phyloP scores from a whole-genome alignment of 345 rosid species.

The Arabis alpina region DNA sequence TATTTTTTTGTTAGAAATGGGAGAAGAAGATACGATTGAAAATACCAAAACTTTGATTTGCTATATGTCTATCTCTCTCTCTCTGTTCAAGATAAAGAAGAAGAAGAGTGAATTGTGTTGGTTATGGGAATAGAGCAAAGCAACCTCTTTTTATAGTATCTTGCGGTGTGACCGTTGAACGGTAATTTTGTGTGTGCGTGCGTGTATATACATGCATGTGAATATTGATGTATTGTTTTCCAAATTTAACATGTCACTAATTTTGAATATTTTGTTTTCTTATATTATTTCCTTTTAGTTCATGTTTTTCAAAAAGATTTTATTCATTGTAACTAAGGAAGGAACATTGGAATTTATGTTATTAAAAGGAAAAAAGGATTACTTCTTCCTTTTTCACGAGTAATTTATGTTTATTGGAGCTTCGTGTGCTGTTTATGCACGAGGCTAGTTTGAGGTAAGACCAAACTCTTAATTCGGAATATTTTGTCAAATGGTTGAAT shows the following conservation, averaged over 20 bases:
- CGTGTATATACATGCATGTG: slow-evolving; percentile 31
- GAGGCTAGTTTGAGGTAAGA: slow-evolving; percentile 37
- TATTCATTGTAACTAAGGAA: neutral
- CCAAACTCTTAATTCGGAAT: slow-evolving; percentile 27
- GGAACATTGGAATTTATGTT: neutral
- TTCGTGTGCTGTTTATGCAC: slow-evolving; percentile 14
- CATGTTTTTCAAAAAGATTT: neutral
- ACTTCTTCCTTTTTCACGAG: slow-evolving; percentile 34
- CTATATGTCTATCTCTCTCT: neutral
- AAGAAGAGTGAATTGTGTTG: slow-evolving; percentile 38
- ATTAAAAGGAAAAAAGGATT: neutral
- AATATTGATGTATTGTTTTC: slow-evolving; percentile 30
- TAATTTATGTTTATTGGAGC: slow-evolving; percentile 4
- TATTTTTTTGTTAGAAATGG: neutral
- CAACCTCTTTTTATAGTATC: slow-evolving; percentile 36
- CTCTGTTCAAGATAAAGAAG: slow-evolving; percentile 23
- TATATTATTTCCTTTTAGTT: neutral
- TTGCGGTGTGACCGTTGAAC: slow-evolving; percentile 41
- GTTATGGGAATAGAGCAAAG: slow-evolving; percentile 24
- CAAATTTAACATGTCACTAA: slow-evolving; percentile 39
- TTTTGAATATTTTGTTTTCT: neutral
- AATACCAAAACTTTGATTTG: slow-evolving; percentile 10
- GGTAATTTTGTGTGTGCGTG: slow-evolving; percentile 28
- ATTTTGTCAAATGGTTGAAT: slow-evolving; percentile 37
- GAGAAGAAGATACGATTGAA: slow-evolving; percentile 3